These are phyloP conservation scores for Primulina tabacum DNA, from an alignment of 257 asterid species.

Conservation along the genomic window DNA sequence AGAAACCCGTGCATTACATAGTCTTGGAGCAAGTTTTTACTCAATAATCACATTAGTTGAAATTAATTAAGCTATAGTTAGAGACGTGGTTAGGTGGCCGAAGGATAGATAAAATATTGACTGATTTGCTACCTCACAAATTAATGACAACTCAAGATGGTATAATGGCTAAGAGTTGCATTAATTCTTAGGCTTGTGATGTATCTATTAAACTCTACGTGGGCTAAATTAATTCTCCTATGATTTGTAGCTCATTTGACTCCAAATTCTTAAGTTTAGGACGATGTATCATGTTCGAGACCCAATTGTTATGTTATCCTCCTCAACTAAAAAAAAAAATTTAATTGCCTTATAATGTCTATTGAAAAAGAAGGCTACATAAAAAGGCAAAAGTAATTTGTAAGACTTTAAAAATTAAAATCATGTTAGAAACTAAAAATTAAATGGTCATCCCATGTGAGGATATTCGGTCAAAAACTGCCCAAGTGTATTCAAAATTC, in stretches of 20 bases:
- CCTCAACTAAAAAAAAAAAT: too few relatives aligned
- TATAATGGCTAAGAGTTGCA: background rate
- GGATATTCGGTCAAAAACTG: background rate
- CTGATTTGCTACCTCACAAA: background rate
- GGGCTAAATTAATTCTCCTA: background rate
- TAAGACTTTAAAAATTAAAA: too few relatives aligned
- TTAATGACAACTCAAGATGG: background rate
- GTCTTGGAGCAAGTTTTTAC: too few relatives aligned
- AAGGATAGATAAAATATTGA: background rate
- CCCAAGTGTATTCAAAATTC: background rate
- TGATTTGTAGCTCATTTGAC: too few relatives aligned
- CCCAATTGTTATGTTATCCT: too few relatives aligned
- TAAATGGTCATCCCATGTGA: background rate
- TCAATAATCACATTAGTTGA: background rate
- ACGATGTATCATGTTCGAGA: too few relatives aligned
- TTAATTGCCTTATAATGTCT: too few relatives aligned
- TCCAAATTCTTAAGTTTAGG: too few relatives aligned
- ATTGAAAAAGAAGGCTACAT: background rate
- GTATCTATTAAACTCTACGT: background rate
- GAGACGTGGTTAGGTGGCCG: background rate
- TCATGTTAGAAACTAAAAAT: background rate
- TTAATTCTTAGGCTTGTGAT: conserved; percentile 3
- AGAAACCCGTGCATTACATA: too few relatives aligned
- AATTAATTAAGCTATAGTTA: too few relatives aligned
- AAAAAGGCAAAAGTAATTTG: background rate